Evolutionary conservation across 306 rosid species (phyloP), one percentile per base, ranked within the genome.

Genomic region (Crotalaria pallida): DNA sequence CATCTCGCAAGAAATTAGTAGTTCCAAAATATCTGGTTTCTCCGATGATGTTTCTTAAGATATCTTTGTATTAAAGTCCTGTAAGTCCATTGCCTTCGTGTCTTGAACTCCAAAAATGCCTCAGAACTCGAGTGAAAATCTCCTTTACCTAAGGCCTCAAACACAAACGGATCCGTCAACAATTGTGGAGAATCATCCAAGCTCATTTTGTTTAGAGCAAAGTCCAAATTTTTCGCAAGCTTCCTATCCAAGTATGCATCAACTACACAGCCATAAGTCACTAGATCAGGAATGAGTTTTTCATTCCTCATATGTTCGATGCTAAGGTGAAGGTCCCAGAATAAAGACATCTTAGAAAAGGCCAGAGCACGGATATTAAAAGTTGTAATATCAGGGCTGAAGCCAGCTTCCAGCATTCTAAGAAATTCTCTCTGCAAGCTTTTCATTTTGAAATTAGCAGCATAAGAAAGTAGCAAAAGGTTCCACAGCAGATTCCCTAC

Each of bases 261-360:
- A 65, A 94, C 87, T 51, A 94, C 75, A 80, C 97, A 90, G n/a
- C 98, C 98, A 81, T 77, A 87, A 58, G 95, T 90, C 60, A 94
- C 96, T 38, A 94, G 64, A 79, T 90, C 98, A 49, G 98, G 98
- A 75, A 72, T 69, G 16, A 94, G 81, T 15, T 74, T 75, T 79
- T 78, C 87, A 53, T 77, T 82, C 15, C 65, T 79, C 97, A 94
- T 94, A 75, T 94, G 98, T 45, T 94, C 96, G 52, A 94, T 80
- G 74, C 90, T 87, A 69, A 94, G 96, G 81, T 94, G 97, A 47
- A 94, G 92, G 80, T 90, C 98, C 98, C 98, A 94, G 55, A 90
- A 76, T 68, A 94, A 52, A 59, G 82, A 81, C 98, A 94, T 94
- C 76, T 85, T 90, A n/a, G 98, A 90, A 79, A 90, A 94, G 3